Evolutionary conservation across 2,329 filamentous ascomycete species (phyloP), one percentile per base, ranked within the genome.

Genomic region (Talaromyces verruculosus): DNA sequence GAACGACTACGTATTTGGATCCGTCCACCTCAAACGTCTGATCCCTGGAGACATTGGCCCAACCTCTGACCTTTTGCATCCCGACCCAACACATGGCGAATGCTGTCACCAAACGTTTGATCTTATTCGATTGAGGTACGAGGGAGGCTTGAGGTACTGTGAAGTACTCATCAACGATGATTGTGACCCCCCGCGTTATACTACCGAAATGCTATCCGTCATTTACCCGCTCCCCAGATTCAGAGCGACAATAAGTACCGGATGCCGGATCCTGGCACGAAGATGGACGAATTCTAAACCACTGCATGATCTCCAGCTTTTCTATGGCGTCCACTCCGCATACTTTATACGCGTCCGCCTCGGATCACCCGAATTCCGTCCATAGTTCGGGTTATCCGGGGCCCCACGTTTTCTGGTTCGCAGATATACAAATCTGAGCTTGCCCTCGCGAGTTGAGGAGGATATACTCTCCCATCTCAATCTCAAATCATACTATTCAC

Each of bases 171-270:
- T 22, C 22, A 22, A 22, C 22, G 22, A 22, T 22, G 22, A 22
- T 22, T 22, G 22, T 22, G 22, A 22, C 1, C 22, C 22, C 22
- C 22, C 22, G 22, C 22, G 22, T 22, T 22, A 22, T 22, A 22
- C 22, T 53, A 19, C 28, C 28, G 49, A 53, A 33, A 33, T 3
- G 49, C 28, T 33, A 53, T 30, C 49, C 28, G 49, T 53, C 72
- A 30, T 22, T 33, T 19, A 33, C 22, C 41, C 28, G 41, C 11
- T 30, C 13, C 22, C 47, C 47, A 28, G 25, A 17, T 51, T 51
- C 47, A 49, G 13, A 25, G 11, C 47, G 22, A 49, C 5, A 7
- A 28, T 3, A 49, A 49, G n/a, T 25, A 28, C 13, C 47, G 47
- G 13, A 51, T 51, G 47, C 22, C 47, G 47, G 22, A 30, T 17